Evolutionary conservation across 768 basidiomycete species (phyloP).

Genomic region (Leccinum subgranulosum): DNA sequence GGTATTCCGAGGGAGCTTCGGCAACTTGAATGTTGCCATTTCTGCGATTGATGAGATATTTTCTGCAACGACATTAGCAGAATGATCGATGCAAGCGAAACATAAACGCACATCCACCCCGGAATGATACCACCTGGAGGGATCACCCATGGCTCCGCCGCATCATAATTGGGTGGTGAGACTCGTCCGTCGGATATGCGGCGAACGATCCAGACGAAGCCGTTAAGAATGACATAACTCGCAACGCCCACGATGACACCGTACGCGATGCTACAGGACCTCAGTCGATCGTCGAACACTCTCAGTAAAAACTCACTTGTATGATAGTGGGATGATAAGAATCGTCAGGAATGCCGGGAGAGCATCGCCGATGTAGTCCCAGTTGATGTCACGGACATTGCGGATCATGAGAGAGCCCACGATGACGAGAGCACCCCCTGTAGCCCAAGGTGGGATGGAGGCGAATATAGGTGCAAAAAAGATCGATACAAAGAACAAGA

Average conservation of each 20-base stretch:
- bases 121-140: conserved; percentile 72
- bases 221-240: conserved; percentile 72
- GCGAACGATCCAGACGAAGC: conserved; percentile 54
- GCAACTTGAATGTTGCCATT: neutral
- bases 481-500: conserved; percentile 78
- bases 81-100: neutral
- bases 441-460: conserved; percentile 84
- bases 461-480: conserved; percentile 91
- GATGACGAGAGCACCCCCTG: conserved; percentile 80
- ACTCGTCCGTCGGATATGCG: conserved; percentile 58
- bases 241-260: conserved; percentile 80
- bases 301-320: conserved; percentile 52
- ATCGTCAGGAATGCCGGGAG: conserved; percentile 84
- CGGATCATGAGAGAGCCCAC: conserved; percentile 89
- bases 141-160: conserved; percentile 65
- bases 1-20: conserved; percentile 23
- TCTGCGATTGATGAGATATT: conserved; percentile 22
- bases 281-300: neutral
- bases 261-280: conserved; percentile 68
- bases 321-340: conserved; percentile 73
- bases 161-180: conserved; percentile 59
- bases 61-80: conserved; percentile 16
- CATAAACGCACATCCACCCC: conserved; percentile 55
- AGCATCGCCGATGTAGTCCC: conserved; percentile 85
- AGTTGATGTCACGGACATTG: conserved; percentile 84